Percentiles rank a stretch among this genome's conserved stretches.
phyloP scores from a whole-genome alignment of 1,284 basidiomycete genomes.

The Vanrija sp. region DNA sequence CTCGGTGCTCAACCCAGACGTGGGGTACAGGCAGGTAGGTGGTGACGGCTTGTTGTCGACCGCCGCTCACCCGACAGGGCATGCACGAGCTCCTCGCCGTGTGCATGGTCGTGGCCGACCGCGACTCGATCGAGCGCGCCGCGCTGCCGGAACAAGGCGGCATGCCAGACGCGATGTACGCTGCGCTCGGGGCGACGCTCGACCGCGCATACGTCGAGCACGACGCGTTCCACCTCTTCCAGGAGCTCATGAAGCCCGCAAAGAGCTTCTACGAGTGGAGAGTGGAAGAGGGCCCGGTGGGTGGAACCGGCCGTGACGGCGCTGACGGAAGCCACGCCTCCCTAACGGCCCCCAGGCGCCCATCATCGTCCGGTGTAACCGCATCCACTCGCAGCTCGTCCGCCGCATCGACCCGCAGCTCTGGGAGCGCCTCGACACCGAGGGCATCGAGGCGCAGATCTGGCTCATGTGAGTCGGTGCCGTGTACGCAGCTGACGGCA shows the following conservation, averaged over 20 bases:
- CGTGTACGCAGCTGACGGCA: constrained; percentile 36
- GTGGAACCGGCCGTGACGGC: constrained; percentile 5
- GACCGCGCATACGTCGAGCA: constrained; percentile 48
- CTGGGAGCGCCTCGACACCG: constrained; percentile 66
- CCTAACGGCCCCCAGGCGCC: constrained; percentile 56
- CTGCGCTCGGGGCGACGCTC: constrained; percentile 36
- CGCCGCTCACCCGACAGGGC: constrained; percentile 57
- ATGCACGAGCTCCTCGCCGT: constrained; percentile 94
- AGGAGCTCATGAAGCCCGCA: constrained; percentile 67
- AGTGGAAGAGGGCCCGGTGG: constrained; percentile 49
- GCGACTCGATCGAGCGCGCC: constrained; percentile 60
- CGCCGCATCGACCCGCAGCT: constrained; percentile 76
- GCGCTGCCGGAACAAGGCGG: background rate
- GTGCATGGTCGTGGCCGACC: constrained; percentile 72
- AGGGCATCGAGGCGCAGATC: constrained; percentile 86
- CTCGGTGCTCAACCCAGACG: constrained; percentile 66
- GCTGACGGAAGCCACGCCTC: constrained; percentile 36
- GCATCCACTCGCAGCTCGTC: constrained; percentile 68
- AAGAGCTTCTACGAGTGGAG: constrained; percentile 87
- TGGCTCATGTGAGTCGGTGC: constrained; percentile 73
- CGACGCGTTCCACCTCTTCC: constrained; percentile 79
- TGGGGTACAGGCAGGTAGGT: constrained; percentile 67
- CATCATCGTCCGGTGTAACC: constrained; percentile 72
- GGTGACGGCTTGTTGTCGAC: background rate
- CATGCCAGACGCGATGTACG: constrained; percentile 1